phyloP scores from a whole-genome alignment of 495 filamentous ascomycete genomes.

The Schizothecium vesticola region DNA sequence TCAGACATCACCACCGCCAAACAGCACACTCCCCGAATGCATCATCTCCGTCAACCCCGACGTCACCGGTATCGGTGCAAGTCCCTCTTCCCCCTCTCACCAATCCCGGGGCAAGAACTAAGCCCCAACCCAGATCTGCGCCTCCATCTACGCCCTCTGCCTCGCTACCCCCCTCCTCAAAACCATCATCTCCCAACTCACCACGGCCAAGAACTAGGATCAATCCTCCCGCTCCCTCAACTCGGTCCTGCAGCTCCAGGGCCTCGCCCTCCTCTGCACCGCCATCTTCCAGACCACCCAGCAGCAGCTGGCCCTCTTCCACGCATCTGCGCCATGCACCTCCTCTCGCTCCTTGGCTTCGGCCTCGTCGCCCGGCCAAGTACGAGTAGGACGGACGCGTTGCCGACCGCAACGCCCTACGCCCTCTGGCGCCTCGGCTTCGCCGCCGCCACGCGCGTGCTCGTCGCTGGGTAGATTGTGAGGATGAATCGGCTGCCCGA shows the following conservation, averaged over 20 bases:
- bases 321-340: not conserved
- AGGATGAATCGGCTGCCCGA: not conserved
- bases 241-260: not conserved
- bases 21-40: not conserved
- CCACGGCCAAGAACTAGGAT: not conserved
- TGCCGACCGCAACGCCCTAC: not conserved
- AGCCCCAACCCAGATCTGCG: not conserved
- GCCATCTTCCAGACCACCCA: not conserved
- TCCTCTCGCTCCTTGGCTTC: not conserved
- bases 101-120: not conserved
- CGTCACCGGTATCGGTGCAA: not conserved
- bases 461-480: not conserved
- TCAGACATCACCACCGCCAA: too few species aligned
- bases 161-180: not conserved
- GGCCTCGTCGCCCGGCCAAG: not conserved
- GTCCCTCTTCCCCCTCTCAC: not conserved
- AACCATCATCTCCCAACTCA: not conserved
- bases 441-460: not conserved
- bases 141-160: not conserved
- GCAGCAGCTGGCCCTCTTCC: not conserved
- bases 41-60: not conserved
- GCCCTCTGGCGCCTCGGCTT: not conserved
- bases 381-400: not conserved
- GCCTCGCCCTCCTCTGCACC: not conserved
- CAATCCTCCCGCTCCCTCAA: not conserved